phyloP scores from a whole-genome alignment of 2,329 filamentous ascomycete genomes.

The Ceratocystis cubensis region DNA sequence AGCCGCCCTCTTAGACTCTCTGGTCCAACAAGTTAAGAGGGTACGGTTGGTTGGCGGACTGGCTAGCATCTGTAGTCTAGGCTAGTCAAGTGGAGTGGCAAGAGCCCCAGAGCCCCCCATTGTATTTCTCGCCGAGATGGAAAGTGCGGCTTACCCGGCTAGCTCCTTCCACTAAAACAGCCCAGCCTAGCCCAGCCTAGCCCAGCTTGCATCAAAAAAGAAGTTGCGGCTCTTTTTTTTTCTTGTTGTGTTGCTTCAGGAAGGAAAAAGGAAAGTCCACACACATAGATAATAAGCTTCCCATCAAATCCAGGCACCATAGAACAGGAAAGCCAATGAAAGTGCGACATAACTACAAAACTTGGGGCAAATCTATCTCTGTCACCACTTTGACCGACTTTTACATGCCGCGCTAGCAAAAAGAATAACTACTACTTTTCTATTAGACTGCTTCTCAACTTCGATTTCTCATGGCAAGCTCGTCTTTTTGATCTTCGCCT shows the following conservation, averaged over 20 bases:
- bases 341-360: neutral
- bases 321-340: neutral
- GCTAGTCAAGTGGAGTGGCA: too few species aligned
- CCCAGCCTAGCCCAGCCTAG: neutral
- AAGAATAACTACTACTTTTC: neutral
- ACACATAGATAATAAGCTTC: neutral
- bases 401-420: neutral
- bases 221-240: neutral
- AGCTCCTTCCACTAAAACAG: neutral
- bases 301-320: neutral
- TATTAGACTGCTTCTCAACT: neutral
- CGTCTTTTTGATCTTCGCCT: too few species aligned
- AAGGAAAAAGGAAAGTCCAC: neutral
- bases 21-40: too few species aligned
- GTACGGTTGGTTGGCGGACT: too few species aligned
- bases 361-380: neutral
- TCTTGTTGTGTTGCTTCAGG: neutral
- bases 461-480: neutral
- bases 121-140: too few species aligned
- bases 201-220: neutral
- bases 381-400: neutral
- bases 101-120: too few species aligned
- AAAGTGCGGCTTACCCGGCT: neutral
- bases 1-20: too few species aligned
- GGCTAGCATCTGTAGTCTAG: too few species aligned